Base-by-base conservation (phyloP, 768 basidiomycete species). In the Phlegmacium glaucopus region DNA sequence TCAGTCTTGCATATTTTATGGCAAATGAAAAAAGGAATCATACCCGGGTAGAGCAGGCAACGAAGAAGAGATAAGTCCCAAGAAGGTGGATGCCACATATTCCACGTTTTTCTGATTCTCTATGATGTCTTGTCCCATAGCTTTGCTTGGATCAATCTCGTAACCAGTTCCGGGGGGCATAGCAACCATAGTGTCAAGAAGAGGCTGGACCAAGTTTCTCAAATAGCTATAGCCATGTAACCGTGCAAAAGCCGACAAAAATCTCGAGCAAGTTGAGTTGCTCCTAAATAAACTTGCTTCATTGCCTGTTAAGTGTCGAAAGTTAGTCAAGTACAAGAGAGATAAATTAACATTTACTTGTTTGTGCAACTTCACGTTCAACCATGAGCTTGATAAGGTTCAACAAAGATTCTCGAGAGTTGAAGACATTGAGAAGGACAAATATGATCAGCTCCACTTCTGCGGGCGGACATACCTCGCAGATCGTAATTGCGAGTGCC, bases 151-250 rank as follows among this genome's bases (percentile, higher is more conserved):
- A 63, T 94, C 90, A 29, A 94, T 69, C 49, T 90, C 87, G 60
- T 87, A 93, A 1, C 81, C 80, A 47, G 80, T 81, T 9, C 85
- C 90, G 6, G 80, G 61, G 2, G 91, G 89, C 65, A 89, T 77
- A 5, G 78, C 71, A 5, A 76, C 66, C 78, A 96, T 87, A 16
- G 78, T 79, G 53, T 84, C 78, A 52, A 96, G 76, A 26, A 95
- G 72, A 3, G 92, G 90, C 36, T 77, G 71, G 39, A 95, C 78
- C 17, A 94, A 74, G 38, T 76, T 80, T 15, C 93, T 79, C n/a
- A 96, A 72, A 63, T 95, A 96, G 48, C 85, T 83, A 64, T 95
- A 96, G 4, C 94, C 94, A 51, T 94, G 90, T n/a, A 87, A 81
- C 60, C 77, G 83, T 3, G 90, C 90, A 56, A 94, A 94, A 2